Base-by-base conservation (phyloP, 352 stramenopile genomes). In the Phytophthora podocarpi region DNA sequence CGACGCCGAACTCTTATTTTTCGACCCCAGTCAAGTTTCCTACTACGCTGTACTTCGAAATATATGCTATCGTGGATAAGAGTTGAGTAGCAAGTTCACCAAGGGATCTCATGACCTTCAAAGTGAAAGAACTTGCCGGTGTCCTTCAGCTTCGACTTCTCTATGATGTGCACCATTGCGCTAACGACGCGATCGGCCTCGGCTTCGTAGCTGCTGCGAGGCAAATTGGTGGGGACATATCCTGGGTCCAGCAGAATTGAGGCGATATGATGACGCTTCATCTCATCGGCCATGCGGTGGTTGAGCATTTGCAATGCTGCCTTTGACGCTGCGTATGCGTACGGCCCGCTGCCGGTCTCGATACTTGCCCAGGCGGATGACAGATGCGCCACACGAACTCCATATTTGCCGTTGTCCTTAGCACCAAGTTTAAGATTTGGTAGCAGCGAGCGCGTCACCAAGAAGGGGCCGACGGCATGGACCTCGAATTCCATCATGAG, bases 271-370 rank as follows among this genome's bases (percentile, higher is more conserved):
- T 75, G 36, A 8, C n/a, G 24, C 57, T 79, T 71, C 15, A 85
- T 60, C 12, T 88, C 76, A 11, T 72, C 43, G 5, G 64, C 26
- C 15, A 88, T 63, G 20, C 50, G 59, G 47, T 59, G 74, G 49
- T 67, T 83, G 54, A 85, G 67, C 57, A 78, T 83, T 59, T 93
- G 89, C 30, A 86, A 62, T 11, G 73, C 83, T 16, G 76, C 51
- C 57, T 90, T 90, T 20, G 70, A 85, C 24, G 81, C 76, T 18
- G 72, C 68, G 52, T 90, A 89, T 21, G 64, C 80, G 54, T 87
- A 89, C 18, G 61, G 51, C 7, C 67, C 72, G 34, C 83, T 52
- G 13, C 56, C 53, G 34, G 74, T 82, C 24, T 72, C 41, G 24
- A 88, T 75, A 30, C 76, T 85, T 13, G 72, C 78, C 34, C 77